These are phyloP conservation scores for Colletotrichum acutatum DNA, from an alignment of 2,329 filamentous ascomycete species.

Conservation along the genomic window DNA sequence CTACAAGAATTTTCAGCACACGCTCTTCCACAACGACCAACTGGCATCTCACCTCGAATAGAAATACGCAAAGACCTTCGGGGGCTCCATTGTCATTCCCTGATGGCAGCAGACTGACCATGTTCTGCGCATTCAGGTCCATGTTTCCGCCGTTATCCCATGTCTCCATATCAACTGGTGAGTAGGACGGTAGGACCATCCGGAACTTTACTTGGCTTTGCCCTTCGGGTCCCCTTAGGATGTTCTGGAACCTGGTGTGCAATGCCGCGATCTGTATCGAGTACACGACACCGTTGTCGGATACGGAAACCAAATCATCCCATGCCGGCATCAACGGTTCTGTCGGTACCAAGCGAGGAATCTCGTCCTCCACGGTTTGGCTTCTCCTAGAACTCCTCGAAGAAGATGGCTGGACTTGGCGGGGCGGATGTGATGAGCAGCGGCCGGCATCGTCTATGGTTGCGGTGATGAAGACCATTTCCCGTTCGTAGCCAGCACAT, in stretches of 20 bases:
- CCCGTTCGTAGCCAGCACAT: conserved; percentile 71
- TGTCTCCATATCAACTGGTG: conserved; percentile 50
- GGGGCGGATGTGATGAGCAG: conserved; percentile 66
- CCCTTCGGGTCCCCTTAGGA: conserved; percentile 43
- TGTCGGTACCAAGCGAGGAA: conserved; percentile 45
- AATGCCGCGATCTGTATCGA: conserved; percentile 57
- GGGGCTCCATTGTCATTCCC: conserved; percentile 43
- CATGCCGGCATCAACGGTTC: conserved; percentile 61
- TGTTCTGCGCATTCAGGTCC: conserved; percentile 54
- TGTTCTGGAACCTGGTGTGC: conserved; percentile 52
- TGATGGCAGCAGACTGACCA: conserved; percentile 52
- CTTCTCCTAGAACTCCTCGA: conserved; percentile 44
- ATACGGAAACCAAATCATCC: conserved; percentile 58
- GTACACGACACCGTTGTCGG: conserved; percentile 49
- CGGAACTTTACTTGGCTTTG: conserved; percentile 42
- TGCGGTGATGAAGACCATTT: conserved; percentile 73
- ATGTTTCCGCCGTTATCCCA: conserved; percentile 50
- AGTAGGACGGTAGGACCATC: conserved; percentile 53
- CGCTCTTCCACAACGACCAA: not conserved
- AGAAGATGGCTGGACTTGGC: conserved; percentile 52
- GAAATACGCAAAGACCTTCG: conserved; percentile 60
- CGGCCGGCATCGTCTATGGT: conserved; percentile 64
- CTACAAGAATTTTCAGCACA: conserved; percentile 42
- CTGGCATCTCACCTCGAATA: conserved; percentile 60
- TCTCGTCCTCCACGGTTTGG: conserved; percentile 40